Percentiles rank a stretch among this genome's conserved stretches.
These are phyloP conservation scores for Coriolopsis trogii DNA, from an alignment of 1,284 basidiomycete species.

Conservation along the genomic window DNA sequence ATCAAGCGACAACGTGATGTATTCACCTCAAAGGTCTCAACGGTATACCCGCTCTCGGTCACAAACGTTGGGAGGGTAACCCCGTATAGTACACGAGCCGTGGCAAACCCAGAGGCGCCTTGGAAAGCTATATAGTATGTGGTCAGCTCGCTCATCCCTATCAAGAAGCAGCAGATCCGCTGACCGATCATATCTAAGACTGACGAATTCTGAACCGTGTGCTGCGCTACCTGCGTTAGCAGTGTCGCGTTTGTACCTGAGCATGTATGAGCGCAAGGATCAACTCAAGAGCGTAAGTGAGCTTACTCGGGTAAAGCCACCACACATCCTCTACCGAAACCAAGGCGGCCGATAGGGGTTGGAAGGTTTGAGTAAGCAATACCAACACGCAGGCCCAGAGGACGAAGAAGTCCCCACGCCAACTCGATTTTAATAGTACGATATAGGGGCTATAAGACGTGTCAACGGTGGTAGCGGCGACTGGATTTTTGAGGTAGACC, in stretches of 20 bases:
- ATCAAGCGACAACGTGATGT: background rate
- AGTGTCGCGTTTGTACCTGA: background rate
- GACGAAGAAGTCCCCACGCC: no score
- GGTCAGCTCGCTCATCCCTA: background rate
- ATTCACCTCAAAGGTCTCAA: conserved; percentile 47
- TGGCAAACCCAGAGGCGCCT: conserved; percentile 54
- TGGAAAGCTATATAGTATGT: conserved; percentile 43
- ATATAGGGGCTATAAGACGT: no score
- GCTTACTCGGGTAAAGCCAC: background rate
- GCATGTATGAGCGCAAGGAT: no score
- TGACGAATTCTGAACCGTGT: no score
- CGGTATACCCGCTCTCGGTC: conserved; percentile 41
- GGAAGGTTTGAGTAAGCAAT: background rate
- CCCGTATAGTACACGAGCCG: conserved; percentile 48
- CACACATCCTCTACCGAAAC: background rate
- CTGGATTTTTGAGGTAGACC: no score
- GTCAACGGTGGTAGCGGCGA: no score
- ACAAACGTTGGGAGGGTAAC: conserved; percentile 49
- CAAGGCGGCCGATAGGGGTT: background rate
- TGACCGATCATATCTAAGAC: conserved; percentile 51
- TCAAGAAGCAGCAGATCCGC: conserved; percentile 18
- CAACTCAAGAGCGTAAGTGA: no score
- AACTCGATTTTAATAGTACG: no score
- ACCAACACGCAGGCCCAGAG: no score
- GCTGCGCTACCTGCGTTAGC: no score